These are phyloP conservation scores for Vanrija pseudolonga DNA, from an alignment of 1,284 basidiomycete species.

Conservation along the genomic window DNA sequence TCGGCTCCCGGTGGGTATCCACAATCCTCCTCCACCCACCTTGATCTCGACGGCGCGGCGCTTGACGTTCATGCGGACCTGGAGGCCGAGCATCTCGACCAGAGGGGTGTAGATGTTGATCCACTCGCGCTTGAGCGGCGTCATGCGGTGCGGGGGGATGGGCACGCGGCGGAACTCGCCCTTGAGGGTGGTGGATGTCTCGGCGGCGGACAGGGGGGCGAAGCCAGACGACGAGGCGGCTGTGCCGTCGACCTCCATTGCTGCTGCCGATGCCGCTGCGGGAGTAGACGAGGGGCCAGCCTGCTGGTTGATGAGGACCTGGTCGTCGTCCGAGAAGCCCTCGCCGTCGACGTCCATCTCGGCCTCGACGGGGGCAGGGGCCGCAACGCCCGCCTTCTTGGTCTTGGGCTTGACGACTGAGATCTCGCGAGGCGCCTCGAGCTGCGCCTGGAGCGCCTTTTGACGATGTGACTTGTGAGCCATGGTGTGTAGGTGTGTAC, in stretches of 20 bases:
- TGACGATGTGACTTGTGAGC: conserved; percentile 50
- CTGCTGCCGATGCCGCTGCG: conserved; percentile 7
- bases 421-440: conserved; percentile 44
- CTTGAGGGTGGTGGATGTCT: conserved; percentile 51
- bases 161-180: conserved; percentile 77
- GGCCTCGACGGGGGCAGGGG: not conserved
- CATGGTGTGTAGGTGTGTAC: conserved; percentile 19
- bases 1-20: not conserved
- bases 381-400: conserved; percentile 10
- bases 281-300: conserved; percentile 8
- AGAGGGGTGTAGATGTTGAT: conserved; percentile 93
- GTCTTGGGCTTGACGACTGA: conserved; percentile 36
- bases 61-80: conserved; percentile 94
- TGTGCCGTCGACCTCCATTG: conserved; percentile 4
- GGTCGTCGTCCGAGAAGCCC: conserved; percentile 21
- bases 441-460: conserved; percentile 48
- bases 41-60: conserved; percentile 85
- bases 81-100: conserved; percentile 88
- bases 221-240: conserved; percentile 38
- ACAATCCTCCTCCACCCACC: conserved; percentile 55
- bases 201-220: conserved; percentile 35
- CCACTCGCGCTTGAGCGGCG: conserved; percentile 96
- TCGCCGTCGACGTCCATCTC: conserved; percentile 24
- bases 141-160: conserved; percentile 95
- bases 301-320: conserved; percentile 20